Conservation (phyloP, 805 yeast genomes). For the Torulaspora quercuum region DNA sequence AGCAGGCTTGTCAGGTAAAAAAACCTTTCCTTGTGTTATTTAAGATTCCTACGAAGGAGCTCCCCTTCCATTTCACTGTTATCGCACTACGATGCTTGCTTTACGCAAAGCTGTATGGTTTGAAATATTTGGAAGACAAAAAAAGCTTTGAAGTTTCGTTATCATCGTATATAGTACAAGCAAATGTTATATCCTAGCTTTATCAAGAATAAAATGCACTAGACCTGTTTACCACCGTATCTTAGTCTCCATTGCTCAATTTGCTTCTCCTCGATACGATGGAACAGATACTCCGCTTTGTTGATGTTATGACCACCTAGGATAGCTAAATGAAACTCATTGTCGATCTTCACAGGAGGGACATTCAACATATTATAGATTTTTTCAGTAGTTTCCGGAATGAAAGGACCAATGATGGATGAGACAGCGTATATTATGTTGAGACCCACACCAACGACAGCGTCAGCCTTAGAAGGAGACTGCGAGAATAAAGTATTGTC, state of each 20-base stretch:
- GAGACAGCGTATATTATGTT: conserved; percentile 85
- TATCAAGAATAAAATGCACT: conserved; percentile 2
- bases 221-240: conserved; percentile 74
- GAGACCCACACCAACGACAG: conserved; percentile 87
- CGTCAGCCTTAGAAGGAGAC: conserved; percentile 77
- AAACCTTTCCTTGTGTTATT: no score
- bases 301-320: conserved; percentile 82
- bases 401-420: conserved; percentile 78
- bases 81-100: no score
- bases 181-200: conserved; percentile 3
- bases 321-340: conserved; percentile 64
- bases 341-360: conserved; percentile 74
- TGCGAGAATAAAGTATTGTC: conserved; percentile 81
- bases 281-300: conserved; percentile 86
- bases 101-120: no score
- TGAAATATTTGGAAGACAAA: no score
- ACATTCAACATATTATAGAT: conserved; percentile 80
- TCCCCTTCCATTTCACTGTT: no score
- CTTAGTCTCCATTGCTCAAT: conserved; percentile 79
- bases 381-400: conserved; percentile 75
- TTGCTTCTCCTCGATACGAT: conserved; percentile 86
- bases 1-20: no score
- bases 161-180: conserved; percentile 2
- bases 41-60: no score
- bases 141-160: no score